Evolutionary conservation across 164 flowering plant species (phyloP).

Genomic region (Stephania yunnanensis): DNA sequence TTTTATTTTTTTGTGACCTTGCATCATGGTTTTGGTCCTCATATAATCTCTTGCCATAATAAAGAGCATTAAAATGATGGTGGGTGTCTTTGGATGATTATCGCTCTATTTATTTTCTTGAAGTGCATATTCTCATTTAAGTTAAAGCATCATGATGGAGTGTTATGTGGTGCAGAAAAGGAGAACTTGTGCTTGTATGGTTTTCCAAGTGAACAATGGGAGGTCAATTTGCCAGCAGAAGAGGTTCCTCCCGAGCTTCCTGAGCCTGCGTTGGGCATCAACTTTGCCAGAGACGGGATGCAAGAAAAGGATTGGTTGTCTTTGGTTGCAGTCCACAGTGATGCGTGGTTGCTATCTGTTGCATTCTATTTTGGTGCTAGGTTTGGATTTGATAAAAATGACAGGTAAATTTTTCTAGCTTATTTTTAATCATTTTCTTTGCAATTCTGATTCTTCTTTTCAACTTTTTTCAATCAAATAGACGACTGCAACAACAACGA

Average conservation of each 20-base stretch:
- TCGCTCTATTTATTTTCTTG: no score
- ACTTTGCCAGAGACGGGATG: slow-evolving; percentile 94
- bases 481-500: no score
- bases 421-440: neutral
- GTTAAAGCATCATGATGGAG: neutral
- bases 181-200: slow-evolving; percentile 89
- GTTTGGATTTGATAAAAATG: slow-evolving; percentile 66
- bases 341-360: slow-evolving; percentile 83
- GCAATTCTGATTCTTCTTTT: neutral
- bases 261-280: slow-evolving; percentile 84
- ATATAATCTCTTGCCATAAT: no score
- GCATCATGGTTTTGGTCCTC: no score
- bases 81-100: no score
- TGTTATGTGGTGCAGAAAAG: slow-evolving; percentile 44
- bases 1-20: neutral
- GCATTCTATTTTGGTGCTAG: slow-evolving; percentile 77
- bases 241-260: slow-evolving; percentile 94
- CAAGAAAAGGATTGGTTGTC: slow-evolving; percentile 82
- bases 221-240: slow-evolving; percentile 78
- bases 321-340: slow-evolving; percentile 85
- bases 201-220: slow-evolving; percentile 76
- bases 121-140: neutral
- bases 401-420: slow-evolving; percentile 33
- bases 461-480: neutral
- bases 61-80: no score